Base-by-base conservation (phyloP, 129 eudicot species). In the Tanacetum coccineum region DNA sequence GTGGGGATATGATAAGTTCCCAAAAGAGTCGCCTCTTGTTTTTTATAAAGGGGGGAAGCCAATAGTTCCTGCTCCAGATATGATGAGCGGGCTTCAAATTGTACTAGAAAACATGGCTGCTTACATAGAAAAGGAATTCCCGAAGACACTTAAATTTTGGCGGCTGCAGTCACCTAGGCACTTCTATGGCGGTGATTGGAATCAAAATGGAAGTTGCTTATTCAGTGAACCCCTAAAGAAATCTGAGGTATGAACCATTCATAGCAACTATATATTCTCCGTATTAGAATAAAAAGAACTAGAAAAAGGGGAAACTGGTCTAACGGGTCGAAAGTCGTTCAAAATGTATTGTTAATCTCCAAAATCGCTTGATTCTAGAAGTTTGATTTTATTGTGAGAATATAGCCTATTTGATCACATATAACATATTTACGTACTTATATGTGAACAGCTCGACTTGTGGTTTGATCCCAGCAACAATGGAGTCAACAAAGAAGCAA, bases 401-500 rank as follows among this genome's bases (percentile, higher is more conserved):
- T 36, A 2, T 36, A 36, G 42, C 6, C 42, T 36, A 36, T 36
- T 32, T 36, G 42, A 36, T 36, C 42, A 7, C 9, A 36, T 36
- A 46, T 28, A 70, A 1, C n/a, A 74, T 66, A 50, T 60, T 36
- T 59, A 51, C 10, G 17, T 73, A 54, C 68, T 80, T 72, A 78
- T 71, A 59, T 67, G 72, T 75, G 72, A 57, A 76, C 88, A 92
- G 98, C 89, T 93, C 61, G 98, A 93, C 79, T 62, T 72, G 81
- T 93, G 98, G 98, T 93, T 93, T 81, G 98, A 88, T 74, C 98
- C 92, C 70, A 73, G 78, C 70, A 82, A 88, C 64, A 82, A 88
- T 66, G 98, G 96, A 77, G 95, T 87, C 58, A 93, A 93, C 80
- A 93, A 88, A 82, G 98, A 93, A 84, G 98, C 91, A 26, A 78